phyloP scores from a whole-genome alignment of 495 filamentous ascomycete genomes.

The Penicillium daleae region DNA sequence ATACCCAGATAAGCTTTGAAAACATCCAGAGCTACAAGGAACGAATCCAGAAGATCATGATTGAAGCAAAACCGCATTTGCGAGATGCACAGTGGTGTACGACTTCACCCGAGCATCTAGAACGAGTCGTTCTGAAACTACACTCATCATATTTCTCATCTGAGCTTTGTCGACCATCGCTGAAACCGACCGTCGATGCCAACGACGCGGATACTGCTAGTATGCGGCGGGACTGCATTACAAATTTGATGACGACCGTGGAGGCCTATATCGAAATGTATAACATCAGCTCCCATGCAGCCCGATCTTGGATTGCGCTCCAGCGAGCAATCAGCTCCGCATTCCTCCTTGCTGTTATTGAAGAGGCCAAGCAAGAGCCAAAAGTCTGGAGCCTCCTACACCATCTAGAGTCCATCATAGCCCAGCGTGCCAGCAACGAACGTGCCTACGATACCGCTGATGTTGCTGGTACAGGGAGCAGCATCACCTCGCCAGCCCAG shows the following conservation, averaged over 20 bases:
- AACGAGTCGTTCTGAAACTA: constrained; percentile 59
- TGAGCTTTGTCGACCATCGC: constrained; percentile 62
- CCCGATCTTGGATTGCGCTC: constrained; percentile 52
- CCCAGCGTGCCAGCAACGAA: constrained; percentile 46
- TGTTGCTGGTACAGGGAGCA: constrained; percentile 13
- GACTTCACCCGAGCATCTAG: constrained; percentile 53
- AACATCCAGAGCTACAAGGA: constrained; percentile 56
- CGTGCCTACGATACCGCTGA: constrained; percentile 32
- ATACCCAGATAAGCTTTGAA: constrained; percentile 45
- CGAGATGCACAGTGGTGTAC: constrained; percentile 53
- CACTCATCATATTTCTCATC: constrained; percentile 63
- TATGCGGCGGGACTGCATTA: constrained; percentile 50
- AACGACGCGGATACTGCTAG: constrained; percentile 42
- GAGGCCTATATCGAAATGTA: constrained; percentile 54
- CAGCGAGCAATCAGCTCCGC: constrained; percentile 54
- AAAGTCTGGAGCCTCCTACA: constrained; percentile 46
- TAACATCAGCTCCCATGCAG: constrained; percentile 45
- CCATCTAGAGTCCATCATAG: constrained; percentile 48
- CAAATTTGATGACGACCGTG: constrained; percentile 47
- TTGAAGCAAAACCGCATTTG: constrained; percentile 55
- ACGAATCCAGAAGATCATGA: constrained; percentile 54
- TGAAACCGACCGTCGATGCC: constrained; percentile 44
- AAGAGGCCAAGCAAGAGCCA: constrained; percentile 46
- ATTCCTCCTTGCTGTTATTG: constrained; percentile 51
- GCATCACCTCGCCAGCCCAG: constrained; percentile 28